Conservation (phyloP, 768 basidiomycete genomes). For the Tylopilus felleus region DNA sequence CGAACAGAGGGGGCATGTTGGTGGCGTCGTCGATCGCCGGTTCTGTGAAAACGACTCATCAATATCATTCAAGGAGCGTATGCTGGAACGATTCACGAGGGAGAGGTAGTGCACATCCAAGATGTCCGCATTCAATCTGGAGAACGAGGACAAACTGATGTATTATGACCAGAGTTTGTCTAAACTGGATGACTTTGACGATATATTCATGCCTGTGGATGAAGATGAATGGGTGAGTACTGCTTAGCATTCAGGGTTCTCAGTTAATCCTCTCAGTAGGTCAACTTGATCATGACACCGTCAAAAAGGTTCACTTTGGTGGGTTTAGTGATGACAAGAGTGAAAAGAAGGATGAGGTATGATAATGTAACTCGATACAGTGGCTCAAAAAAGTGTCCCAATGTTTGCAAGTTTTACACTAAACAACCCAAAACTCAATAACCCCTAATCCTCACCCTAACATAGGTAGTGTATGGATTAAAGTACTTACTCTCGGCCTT, state of each 20-base stretch:
- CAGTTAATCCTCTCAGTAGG: conserved; percentile 37
- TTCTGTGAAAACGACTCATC: conserved; percentile 95
- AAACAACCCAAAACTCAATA: too few relatives aligned
- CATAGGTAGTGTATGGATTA: too few relatives aligned
- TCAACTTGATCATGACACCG: conserved; percentile 64
- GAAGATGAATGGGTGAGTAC: conserved; percentile 52
- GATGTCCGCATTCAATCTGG: conserved; percentile 80
- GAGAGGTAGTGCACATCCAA: conserved; percentile 81
- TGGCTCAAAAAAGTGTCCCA: too few relatives aligned
- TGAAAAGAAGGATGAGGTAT: conserved; percentile 50
- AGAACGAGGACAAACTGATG: conserved; percentile 87
- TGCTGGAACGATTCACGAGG: conserved; percentile 92
- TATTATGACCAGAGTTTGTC: conserved; percentile 90
- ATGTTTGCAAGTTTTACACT: too few relatives aligned
- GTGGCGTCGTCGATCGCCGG: conserved; percentile 88
- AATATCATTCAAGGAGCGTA: conserved; percentile 91
- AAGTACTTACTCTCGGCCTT: too few relatives aligned
- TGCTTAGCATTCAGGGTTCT: not conserved
- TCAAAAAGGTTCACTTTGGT: conserved; percentile 75
- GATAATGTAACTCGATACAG: conserved; percentile 7
- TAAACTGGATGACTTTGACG: conserved; percentile 80
- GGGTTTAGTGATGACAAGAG: conserved; percentile 76
- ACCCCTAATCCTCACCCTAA: too few relatives aligned
- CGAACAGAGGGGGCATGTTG: conserved; percentile 74
- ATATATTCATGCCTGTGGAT: conserved; percentile 50